Percentiles rank a stretch among this genome's conserved stretches.
Conservation (phyloP, 306 rosid species). For the Vachellia pachyceras region DNA sequence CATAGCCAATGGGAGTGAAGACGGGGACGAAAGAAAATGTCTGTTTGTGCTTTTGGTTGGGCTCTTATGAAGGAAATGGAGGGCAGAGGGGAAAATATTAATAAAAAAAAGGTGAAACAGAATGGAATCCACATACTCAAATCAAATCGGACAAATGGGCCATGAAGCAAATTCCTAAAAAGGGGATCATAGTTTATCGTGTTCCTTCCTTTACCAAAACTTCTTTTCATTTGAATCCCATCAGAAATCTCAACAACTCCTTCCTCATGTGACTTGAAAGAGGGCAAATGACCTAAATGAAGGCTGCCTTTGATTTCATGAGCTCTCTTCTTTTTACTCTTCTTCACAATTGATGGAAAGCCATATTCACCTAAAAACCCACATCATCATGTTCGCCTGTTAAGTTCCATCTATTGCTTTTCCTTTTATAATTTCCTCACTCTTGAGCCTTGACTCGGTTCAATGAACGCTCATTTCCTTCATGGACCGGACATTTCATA, state of each 20-base stretch:
- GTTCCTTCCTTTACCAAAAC: slow-evolving; percentile 24
- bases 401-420: too few relatives aligned
- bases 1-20: slow-evolving; percentile 28
- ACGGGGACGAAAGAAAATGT: slow-evolving; percentile 30
- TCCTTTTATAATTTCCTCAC: slow-evolving; percentile 32
- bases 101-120: slow-evolving; percentile 7
- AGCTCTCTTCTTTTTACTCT: slow-evolving; percentile 3
- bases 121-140: slow-evolving; percentile 48
- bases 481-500: not conserved
- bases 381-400: slow-evolving; percentile 42
- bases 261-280: too few relatives aligned
- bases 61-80: slow-evolving; percentile 28
- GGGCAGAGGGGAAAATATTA: not conserved
- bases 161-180: slow-evolving; percentile 57
- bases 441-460: slow-evolving; percentile 23
- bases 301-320: slow-evolving; percentile 11
- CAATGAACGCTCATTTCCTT: not conserved
- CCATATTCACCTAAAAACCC: slow-evolving; percentile 17
- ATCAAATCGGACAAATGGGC: slow-evolving; percentile 59
- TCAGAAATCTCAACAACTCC: slow-evolving; percentile 48
- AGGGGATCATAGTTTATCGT: slow-evolving; percentile 24
- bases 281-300: slow-evolving; percentile 19
- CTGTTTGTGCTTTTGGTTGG: slow-evolving; percentile 38
- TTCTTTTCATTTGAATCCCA: slow-evolving; percentile 36
- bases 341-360: not conserved